Conservation (phyloP, 2,329 filamentous ascomycete genomes). For the Talaromyces sp. region DNA sequence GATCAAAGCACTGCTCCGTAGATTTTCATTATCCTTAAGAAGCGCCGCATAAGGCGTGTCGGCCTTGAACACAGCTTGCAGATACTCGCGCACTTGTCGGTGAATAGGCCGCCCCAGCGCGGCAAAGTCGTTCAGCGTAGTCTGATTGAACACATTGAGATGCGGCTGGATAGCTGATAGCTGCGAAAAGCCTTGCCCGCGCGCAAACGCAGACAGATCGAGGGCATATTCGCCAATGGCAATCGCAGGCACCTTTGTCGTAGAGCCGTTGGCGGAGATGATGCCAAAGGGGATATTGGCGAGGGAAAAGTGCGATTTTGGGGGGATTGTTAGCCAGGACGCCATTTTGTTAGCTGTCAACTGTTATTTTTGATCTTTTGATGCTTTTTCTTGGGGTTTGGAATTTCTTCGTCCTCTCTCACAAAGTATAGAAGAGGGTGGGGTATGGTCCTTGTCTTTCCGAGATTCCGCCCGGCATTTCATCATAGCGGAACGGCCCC, state of each 20-base stretch:
- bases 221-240: constrained; percentile 69
- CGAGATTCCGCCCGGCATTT: neutral
- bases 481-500: neutral
- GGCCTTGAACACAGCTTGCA: constrained; percentile 61
- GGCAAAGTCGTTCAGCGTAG: constrained; percentile 68
- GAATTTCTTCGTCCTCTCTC: neutral
- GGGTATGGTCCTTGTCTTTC: neutral
- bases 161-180: constrained; percentile 54
- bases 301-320: constrained; percentile 63
- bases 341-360: constrained; percentile 20
- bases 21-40: constrained; percentile 54
- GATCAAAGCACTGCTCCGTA: constrained; percentile 55
- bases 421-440: neutral
- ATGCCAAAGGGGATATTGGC: constrained; percentile 81
- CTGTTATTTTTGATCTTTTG: neutral
- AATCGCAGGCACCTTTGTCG: constrained; percentile 58
- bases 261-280: constrained; percentile 57
- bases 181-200: constrained; percentile 53
- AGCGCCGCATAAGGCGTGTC: constrained; percentile 56
- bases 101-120: constrained; percentile 63
- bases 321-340: constrained; percentile 57
- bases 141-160: constrained; percentile 56
- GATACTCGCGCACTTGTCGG: constrained; percentile 59
- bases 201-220: constrained; percentile 59
- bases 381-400: neutral